Evolutionary conservation across 1,139 yeast species (phyloP), one percentile per base, ranked within the genome.

Genomic region (Nakaseomyces kungkrabaensis): DNA sequence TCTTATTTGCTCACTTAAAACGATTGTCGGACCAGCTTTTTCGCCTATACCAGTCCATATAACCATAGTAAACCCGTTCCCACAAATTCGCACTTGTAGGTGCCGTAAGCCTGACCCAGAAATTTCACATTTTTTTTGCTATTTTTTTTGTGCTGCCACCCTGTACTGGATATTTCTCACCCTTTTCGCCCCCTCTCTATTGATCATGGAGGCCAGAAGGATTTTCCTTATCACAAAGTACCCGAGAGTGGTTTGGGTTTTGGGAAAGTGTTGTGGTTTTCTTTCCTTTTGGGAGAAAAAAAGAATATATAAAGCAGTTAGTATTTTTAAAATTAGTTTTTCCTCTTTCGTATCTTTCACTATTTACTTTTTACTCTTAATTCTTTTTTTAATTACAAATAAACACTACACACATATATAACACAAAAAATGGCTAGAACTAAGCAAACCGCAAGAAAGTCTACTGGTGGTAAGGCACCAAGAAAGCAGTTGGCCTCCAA

Each of bases 391-490:
- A 6, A 36, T 7, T 36, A 3, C 7, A 17, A 36, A 36, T 5
- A 38, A 5, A 25, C 24, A 38, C 42, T 6, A 38, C 24, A 38
- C 31, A 38, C 29, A 38, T 25, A 24, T 25, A 38, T 17, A 36
- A 36, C 17, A 24, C 24, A 59, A 50, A 17, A 17, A 74, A 89
- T 89, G 97, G 97, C 97, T 73, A 89, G 97, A 85, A 89, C 96
- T 61, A 89, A 90, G 78, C 96, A 90, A 81, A 89, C 97, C 61
- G 96, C 97, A 70, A 87, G 96, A 84, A 89, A 89, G 77, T 88
- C 97, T 66, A 88, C 96, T 69, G 96, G 96, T 84, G 97, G 97
- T 78, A 90, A 90, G 76, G 97, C 97, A 60, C 97, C 97, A 81
- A 87, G 97, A 85, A 90, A 90, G 79, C 96, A 89, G 78, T 82